phyloP scores from a whole-genome alignment of 2,329 filamentous ascomycete genomes.

The Magnaporthiopsis rhizophila region DNA sequence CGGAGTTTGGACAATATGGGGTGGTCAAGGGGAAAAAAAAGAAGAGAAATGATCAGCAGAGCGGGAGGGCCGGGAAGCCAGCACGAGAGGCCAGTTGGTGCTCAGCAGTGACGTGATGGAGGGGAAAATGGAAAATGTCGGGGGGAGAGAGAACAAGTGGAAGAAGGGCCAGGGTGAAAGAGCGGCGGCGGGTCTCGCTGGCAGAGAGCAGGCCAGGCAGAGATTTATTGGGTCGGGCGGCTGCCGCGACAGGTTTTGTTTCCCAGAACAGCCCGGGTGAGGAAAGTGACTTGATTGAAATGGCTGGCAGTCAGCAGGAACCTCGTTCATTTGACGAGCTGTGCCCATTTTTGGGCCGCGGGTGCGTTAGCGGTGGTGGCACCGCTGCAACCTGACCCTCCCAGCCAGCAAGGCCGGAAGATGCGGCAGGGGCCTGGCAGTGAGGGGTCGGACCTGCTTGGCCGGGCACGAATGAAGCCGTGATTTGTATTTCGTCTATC shows the following conservation, averaged over 20 bases:
- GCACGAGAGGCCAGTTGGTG: not conserved
- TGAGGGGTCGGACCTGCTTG: not conserved
- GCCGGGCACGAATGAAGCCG: no score
- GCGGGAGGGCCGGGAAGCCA: not conserved
- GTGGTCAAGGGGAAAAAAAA: not conserved
- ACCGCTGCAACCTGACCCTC: not conserved
- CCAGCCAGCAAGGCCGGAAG: not conserved
- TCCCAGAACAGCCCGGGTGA: no score
- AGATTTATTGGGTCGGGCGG: not conserved
- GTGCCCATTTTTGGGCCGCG: no score
- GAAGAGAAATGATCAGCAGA: no score
- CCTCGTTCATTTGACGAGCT: not conserved
- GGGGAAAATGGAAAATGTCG: not conserved
- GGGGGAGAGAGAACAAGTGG: not conserved
- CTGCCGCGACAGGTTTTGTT: not conserved
- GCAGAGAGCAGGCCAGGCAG: not conserved
- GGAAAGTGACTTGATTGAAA: not conserved
- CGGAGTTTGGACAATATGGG: not conserved
- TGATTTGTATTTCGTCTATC: not conserved
- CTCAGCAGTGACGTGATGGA: conserved; percentile 7
- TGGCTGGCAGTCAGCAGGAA: not conserved
- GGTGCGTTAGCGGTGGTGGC: not conserved
- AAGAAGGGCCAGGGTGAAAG: not conserved
- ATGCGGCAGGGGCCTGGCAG: not conserved
- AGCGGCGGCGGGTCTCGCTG: not conserved